These are phyloP conservation scores for Alternaria conjuncta DNA, from an alignment of 2,329 filamentous ascomycete species.

Conservation along the genomic window DNA sequence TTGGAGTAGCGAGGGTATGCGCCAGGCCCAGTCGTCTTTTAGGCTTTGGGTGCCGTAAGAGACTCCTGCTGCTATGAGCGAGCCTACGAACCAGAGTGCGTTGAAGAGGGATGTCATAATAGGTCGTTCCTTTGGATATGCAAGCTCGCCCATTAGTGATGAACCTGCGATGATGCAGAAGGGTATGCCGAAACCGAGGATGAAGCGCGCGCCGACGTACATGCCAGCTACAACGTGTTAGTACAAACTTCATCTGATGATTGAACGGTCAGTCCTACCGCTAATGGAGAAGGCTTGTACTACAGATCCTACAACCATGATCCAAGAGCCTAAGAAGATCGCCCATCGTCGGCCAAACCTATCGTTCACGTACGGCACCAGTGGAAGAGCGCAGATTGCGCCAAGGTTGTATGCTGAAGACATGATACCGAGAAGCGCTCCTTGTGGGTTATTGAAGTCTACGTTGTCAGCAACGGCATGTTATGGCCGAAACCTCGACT, in stretches of 20 bases:
- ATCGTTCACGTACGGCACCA: constrained; percentile 50
- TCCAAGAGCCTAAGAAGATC: constrained; percentile 50
- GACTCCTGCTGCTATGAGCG: constrained; percentile 63
- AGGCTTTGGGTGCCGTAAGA: constrained; percentile 68
- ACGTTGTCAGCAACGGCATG: neutral
- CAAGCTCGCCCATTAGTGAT: constrained; percentile 68
- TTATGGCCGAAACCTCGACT: neutral
- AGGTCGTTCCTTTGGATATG: constrained; percentile 70
- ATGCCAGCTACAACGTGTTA: constrained; percentile 38
- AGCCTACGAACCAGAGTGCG: constrained; percentile 68
- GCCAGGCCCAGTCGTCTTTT: constrained; percentile 69
- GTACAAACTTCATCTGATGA: constrained; percentile 2
- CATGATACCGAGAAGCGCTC: constrained; percentile 50
- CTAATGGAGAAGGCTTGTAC: constrained; percentile 33
- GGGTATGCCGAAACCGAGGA: constrained; percentile 71
- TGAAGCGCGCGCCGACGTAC: constrained; percentile 66
- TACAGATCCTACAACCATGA: constrained; percentile 53
- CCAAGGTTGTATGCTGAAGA: constrained; percentile 54
- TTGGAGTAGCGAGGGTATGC: constrained; percentile 69
- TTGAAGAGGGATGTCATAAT: constrained; percentile 71
- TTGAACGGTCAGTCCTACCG: constrained; percentile 9
- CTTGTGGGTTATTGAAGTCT: constrained; percentile 42
- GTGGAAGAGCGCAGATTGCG: constrained; percentile 45
- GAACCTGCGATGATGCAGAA: constrained; percentile 69
- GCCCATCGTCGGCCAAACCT: constrained; percentile 50